phyloP scores from a whole-genome alignment of 306 rosid species.

The Pueraria montana region DNA sequence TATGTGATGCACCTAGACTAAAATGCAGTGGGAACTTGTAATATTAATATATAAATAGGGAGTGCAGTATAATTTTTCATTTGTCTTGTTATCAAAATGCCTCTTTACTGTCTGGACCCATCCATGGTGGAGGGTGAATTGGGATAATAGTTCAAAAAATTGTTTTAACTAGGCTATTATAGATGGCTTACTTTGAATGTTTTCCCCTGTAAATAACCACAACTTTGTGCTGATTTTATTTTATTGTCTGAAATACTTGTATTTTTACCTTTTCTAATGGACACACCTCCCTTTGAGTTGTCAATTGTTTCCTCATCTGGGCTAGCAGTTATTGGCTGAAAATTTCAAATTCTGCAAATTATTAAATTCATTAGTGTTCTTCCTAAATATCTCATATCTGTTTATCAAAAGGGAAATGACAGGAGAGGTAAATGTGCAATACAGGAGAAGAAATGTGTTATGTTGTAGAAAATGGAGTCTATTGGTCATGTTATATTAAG shows the following conservation, averaged over 20 bases:
- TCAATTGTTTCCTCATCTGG: slow-evolving; percentile 5
- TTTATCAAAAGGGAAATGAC: background rate
- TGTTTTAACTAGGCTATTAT: background rate
- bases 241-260: background rate
- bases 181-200: background rate
- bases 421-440: background rate
- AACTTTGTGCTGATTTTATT: background rate
- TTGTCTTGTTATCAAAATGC: background rate
- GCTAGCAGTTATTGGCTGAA: background rate
- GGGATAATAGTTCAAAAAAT: background rate
- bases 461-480: slow-evolving; percentile 9
- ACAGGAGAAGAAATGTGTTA: background rate
- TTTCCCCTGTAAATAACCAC: background rate
- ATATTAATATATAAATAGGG: background rate
- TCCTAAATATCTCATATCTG: background rate
- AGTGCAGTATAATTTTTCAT: background rate
- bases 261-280: slow-evolving; percentile 7
- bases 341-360: background rate
- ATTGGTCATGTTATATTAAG: background rate
- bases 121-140: background rate
- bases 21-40: too few relatives aligned
- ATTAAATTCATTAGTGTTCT: background rate
- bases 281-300: background rate
- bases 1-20: too few relatives aligned
- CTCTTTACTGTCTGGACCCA: background rate